phyloP scores from a whole-genome alignment of 2,329 filamentous ascomycete genomes.

The Whalleya microplaca region DNA sequence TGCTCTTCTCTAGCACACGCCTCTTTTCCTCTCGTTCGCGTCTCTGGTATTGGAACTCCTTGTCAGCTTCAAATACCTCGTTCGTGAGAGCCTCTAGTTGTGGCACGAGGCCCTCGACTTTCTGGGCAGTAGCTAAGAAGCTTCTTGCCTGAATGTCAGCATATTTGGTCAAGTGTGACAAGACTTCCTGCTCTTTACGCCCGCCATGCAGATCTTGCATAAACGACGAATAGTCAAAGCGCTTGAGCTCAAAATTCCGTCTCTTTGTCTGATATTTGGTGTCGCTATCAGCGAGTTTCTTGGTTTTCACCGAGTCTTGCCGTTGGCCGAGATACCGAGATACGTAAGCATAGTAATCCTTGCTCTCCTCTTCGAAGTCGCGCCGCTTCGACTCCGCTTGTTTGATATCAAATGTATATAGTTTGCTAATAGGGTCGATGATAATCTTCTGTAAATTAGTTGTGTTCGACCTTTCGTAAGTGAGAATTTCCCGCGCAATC shows the following conservation, averaged over 20 bases:
- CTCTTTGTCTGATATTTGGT: conserved; percentile 95
- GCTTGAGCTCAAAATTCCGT: conserved; percentile 92
- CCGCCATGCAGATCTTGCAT: conserved; percentile 99
- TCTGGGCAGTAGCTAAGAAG: conserved; percentile 83
- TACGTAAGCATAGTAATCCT: conserved; percentile 96
- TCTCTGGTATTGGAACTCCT: conserved; percentile 93
- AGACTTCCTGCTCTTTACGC: conserved; percentile 95
- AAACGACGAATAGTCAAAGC: conserved; percentile 98
- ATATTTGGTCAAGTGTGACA: conserved; percentile 92
- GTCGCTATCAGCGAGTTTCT: conserved; percentile 93
- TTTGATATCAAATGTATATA: conserved; percentile 97
- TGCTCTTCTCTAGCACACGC: conserved; percentile 85
- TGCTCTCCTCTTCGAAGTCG: conserved; percentile 98
- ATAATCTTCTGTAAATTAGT: conserved; percentile 86
- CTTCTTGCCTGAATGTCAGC: conserved; percentile 86
- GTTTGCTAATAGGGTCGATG: conserved; percentile 87
- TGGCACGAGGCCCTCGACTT: conserved; percentile 82
- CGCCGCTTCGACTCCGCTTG: conserved; percentile 96
- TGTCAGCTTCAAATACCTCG: conserved; percentile 92
- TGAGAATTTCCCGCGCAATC: conserved; percentile 86
- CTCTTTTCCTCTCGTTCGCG: conserved; percentile 97
- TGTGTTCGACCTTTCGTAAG: conserved; percentile 85
- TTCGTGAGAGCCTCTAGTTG: conserved; percentile 85
- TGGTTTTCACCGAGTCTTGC: conserved; percentile 94
- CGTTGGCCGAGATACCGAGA: conserved; percentile 94